Evolutionary conservation across 106 monocot species (phyloP), one percentile per base, ranked within the genome.

Genomic region (Xerophyta viscosa): DNA sequence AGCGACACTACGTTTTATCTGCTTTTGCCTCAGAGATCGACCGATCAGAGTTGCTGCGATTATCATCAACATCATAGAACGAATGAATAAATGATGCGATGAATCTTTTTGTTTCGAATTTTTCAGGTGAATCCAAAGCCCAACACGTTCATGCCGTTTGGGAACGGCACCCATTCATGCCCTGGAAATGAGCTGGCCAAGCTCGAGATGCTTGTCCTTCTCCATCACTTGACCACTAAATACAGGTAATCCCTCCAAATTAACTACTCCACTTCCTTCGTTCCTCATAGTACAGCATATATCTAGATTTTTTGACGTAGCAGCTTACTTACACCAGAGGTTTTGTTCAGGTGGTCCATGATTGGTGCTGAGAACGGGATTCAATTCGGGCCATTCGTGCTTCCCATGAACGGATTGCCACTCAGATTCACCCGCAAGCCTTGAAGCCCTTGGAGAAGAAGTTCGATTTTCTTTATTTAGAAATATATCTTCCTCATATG

Each of bases 141-240:
- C 28, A 77, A 94, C 66, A 94, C 75, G 11, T 94, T 81, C 83
- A 60, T 94, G 84, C 88, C 93, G 0, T 94, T 94, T 54, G 93
- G 93, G 0, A 88, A 66, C 25, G 88, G 93, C 57, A 72, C 62
- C 66, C 93, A 94, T 33, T 71, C 93, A 8, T 94, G 93, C 61
- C 93, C 93, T 63, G 93, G 93, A 52, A 88, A 94, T 51, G 88
- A 94, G 81, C 71, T 94, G 15, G 93, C 93, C 3, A 94, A 94
- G 77, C 62, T 88, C 68, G 88, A 94, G 80, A 88, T 88, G 44
- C 70, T 94, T 10, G 84, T 94, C 63, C 72, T 93, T 29, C 77
- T 93, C 48, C 92, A 93, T 39, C 92, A 93, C 73, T 79, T 93
- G 68, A 80, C 87, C 52, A 93, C 86, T 49, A 83, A 80, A 36